phyloP scores from a whole-genome alignment of 169 alveolate species.

The Eimeria tenella region DNA sequence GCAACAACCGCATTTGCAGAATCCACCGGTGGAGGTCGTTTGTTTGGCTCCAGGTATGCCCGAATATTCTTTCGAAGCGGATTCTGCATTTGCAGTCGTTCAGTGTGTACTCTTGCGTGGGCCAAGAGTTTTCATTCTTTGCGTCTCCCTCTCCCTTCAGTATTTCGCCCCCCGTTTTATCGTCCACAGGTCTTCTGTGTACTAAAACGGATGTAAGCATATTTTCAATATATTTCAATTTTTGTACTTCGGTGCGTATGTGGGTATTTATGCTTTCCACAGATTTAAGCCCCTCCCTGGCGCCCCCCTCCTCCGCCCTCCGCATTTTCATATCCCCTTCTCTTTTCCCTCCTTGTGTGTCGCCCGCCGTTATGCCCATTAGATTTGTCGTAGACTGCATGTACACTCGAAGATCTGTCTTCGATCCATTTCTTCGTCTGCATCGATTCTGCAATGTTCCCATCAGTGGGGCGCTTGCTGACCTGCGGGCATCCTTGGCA shows the following conservation, averaged over 20 bases:
- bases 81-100: no score
- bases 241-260: neutral
- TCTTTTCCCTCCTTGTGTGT: constrained; percentile 36
- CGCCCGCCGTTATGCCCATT: constrained; percentile 8
- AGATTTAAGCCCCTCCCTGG: constrained; percentile 45
- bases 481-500: constrained; percentile 56
- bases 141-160: no score
- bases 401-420: constrained; percentile 15
- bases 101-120: no score
- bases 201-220: no score
- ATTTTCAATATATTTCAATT: no score
- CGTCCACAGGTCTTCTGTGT: no score
- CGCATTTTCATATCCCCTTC: constrained; percentile 31
- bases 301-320: constrained; percentile 30
- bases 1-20: neutral
- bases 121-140: no score
- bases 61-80: no score
- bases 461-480: constrained; percentile 48
- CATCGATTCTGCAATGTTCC: constrained; percentile 49
- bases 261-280: neutral
- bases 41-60: constrained; percentile 47
- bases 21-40: constrained; percentile 27
- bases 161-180: no score
- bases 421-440: constrained; percentile 35
- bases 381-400: constrained; percentile 50